Conservation (phyloP, 2,329 filamentous ascomycete genomes). For the Apiospora rasikravindrae region DNA sequence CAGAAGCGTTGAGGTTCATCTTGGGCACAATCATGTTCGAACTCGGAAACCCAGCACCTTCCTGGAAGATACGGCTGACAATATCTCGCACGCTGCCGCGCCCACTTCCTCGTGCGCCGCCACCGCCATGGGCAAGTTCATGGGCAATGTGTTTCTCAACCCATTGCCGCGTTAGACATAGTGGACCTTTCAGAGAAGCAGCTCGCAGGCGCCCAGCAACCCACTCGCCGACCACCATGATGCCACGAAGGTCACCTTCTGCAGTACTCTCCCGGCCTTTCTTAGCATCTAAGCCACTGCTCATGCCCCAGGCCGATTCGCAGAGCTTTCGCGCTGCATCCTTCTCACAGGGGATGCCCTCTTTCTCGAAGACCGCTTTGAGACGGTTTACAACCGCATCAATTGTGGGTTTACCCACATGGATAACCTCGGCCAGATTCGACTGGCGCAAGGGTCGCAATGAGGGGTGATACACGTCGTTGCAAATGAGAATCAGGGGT, state of each 20-base stretch:
- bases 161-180: slow-evolving; percentile 73
- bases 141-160: slow-evolving; percentile 73
- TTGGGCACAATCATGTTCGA: slow-evolving; percentile 48
- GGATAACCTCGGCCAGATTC: slow-evolving; percentile 84
- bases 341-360: slow-evolving; percentile 85
- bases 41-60: slow-evolving; percentile 78
- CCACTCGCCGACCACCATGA: slow-evolving; percentile 90
- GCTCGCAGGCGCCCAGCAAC: slow-evolving; percentile 73
- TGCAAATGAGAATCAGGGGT: slow-evolving; percentile 93
- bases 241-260: slow-evolving; percentile 76
- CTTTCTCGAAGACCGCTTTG: slow-evolving; percentile 84
- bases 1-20: slow-evolving; percentile 49
- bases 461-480: slow-evolving; percentile 93
- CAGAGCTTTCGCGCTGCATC: slow-evolving; percentile 87
- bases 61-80: slow-evolving; percentile 77
- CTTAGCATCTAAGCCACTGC: slow-evolving; percentile 70
- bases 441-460: slow-evolving; percentile 87
- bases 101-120: slow-evolving; percentile 73
- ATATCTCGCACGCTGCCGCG: slow-evolving; percentile 76
- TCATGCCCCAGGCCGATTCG: slow-evolving; percentile 82
- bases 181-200: slow-evolving; percentile 46
- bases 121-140: slow-evolving; percentile 72
- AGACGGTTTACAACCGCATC: slow-evolving; percentile 84
- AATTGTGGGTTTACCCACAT: slow-evolving; percentile 85
- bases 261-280: slow-evolving; percentile 71